Evolutionary conservation across 2,329 filamentous ascomycete genomes (phyloP).

Genomic region (Spiromastix sp.): DNA sequence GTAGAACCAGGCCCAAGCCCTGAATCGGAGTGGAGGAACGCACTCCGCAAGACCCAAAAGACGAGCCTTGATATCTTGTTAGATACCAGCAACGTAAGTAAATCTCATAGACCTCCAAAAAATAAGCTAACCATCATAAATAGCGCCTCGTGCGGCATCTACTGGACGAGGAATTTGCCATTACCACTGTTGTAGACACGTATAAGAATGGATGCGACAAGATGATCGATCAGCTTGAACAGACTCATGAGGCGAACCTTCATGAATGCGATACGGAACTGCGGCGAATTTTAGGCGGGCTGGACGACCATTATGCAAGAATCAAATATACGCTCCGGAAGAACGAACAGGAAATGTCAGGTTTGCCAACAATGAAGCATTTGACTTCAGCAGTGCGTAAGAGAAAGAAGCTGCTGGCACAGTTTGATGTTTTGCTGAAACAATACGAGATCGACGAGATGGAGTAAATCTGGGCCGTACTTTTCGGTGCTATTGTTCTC

Average conservation of each 20-base stretch:
- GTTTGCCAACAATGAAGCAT: conserved; percentile 4
- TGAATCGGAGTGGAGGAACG: conserved; percentile 3
- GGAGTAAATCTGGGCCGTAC: too few relatives aligned
- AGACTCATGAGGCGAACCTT: conserved; percentile 30
- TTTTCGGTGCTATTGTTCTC: too few relatives aligned
- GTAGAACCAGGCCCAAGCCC: conserved; percentile 3
- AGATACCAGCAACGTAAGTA: conserved; percentile 21
- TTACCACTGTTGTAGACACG: conserved; percentile 33
- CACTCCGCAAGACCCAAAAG: conserved; percentile 7
- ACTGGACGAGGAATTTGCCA: conserved; percentile 35
- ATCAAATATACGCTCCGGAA: conserved; percentile 20
- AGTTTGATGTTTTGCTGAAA: conserved; percentile 2
- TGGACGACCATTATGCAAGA: conserved; percentile 20
- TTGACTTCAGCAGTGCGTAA: conserved; percentile 4
- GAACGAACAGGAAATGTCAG: conserved; percentile 11
- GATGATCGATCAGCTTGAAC: conserved; percentile 33
- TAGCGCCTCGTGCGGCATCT: conserved; percentile 36
- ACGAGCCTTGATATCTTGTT: conserved; percentile 16
- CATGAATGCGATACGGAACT: conserved; percentile 21
- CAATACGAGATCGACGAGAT: conserved; percentile 4
- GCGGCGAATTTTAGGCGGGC: conserved; percentile 18
- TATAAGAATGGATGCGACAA: conserved; percentile 34
- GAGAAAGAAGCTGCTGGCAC: conserved; percentile 3
- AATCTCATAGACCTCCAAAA: background rate
- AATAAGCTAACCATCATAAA: background rate